Base-by-base conservation (phyloP, 2,329 filamentous ascomycete species). In the Colletotrichum euphorbiae region DNA sequence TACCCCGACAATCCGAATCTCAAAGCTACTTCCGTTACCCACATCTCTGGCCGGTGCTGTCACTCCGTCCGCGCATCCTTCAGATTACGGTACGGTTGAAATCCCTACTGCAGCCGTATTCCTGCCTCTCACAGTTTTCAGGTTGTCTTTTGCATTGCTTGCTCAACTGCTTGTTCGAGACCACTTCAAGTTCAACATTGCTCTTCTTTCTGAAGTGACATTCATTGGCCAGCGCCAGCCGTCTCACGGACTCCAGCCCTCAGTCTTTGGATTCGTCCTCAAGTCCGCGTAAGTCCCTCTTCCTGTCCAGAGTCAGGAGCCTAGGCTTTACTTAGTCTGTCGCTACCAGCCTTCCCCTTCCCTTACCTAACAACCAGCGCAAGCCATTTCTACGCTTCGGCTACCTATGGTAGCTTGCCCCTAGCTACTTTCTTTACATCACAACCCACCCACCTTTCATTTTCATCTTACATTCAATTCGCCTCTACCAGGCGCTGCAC, bases 371-470 rank as follows among this genome's bases (percentile, higher is more conserved):
- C 28, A 19, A 11, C 24, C 17, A 38, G 15, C 43, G 7, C 28
- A 31, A 51, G 36, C 17, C 46, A 40, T 64, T 45, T 24, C 42
- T 13, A 13, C 19, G 24, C 45, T 28, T 43, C 38, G 19, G 17
- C 21, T 55, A 19, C 55, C 52, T 28, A n/a, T n/a, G n/a, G n/a
- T n/a, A 24, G 36, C 28, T 38, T 52, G 21, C 4, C 33, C 28
- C 51, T 40, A 24, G 19, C 8, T 28, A 33, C 19, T 36, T 6
- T 43, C 13, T 33, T 33, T 38, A 42, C 42, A n/a, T 38, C 36
- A 3, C 50, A 42, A 38, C 36, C 62, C 52, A 38, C 36, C 62
- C 52, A 64, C 45, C 61, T 48, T 59, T 55, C 15, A 57, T 50
- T 56, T 21, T 17, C 48, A 31, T 48, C 28, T 45, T 38, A 48